Evolutionary conservation across 306 rosid species (phyloP), one percentile per base, ranked within the genome.

Genomic region (Cucumis melo): DNA sequence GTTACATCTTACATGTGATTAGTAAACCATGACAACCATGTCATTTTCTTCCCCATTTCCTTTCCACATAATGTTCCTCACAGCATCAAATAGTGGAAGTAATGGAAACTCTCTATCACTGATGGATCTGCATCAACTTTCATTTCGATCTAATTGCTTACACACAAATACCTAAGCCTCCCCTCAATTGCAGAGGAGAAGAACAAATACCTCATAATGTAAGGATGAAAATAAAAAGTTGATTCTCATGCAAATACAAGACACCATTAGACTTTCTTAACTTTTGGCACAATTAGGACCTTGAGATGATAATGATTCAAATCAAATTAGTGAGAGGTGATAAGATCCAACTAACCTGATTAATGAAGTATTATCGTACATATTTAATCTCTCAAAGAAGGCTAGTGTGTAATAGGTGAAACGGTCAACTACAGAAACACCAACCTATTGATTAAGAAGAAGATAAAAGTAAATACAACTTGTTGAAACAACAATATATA

Each of bases 361-460:
- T 82, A 94, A 79, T 21, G 99, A 94, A 81, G 96, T 92, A 82
- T 94, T 90, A 82, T 89, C 97, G 80, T 90, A 89, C 91, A 94
- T 92, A 85, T 91, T 94, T 75, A 94, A 88, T 81, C 79, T 88
- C 91, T 94, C 97, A 79, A 94, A 94, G 86, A 94, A 92, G 62
- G 93, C 91, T 48, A 92, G 96, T 3, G 99, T 92, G 88, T 90
- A 94, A 81, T 80, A 94, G 14, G 99, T 94, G 80, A 92, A 92
- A 78, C 99, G 97, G 78, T 94, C 99, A 39, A 94, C 97, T 77
- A 94, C 99, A 29, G 97, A 92, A 67, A 94, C 99, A 58, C 99
- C 97, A 81, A 94, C 93, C 98, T 90, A 86, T 46, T 71, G 48
- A 81, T 74, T 16, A 71, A 34, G 74, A 39, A 59, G 77, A 39